phyloP scores from a whole-genome alignment of 1,139 yeast genomes.

The Kluyveromyces marxianus region DNA sequence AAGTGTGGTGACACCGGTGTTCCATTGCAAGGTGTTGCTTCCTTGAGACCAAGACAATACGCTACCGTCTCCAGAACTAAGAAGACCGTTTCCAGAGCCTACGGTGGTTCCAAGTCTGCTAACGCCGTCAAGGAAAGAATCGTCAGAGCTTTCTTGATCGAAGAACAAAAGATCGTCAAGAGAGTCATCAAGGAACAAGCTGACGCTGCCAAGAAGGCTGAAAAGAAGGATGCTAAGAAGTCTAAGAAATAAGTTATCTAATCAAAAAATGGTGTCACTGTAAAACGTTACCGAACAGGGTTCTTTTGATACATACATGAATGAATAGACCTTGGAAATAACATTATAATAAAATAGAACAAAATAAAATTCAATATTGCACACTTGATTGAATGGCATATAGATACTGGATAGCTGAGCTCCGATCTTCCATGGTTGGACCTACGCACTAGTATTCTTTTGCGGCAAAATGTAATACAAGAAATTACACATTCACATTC shows the following conservation, averaged over 20 bases:
- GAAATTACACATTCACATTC: too few species aligned
- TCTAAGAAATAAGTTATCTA: slow-evolving; percentile 11
- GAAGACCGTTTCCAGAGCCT: slow-evolving; percentile 98
- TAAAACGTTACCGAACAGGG: neutral
- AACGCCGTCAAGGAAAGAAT: slow-evolving; percentile 98
- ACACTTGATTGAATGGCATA: too few species aligned
- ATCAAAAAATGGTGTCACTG: slow-evolving; percentile 3
- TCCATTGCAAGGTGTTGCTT: slow-evolving; percentile 84
- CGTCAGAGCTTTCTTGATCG: slow-evolving; percentile 98
- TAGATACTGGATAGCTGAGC: too few species aligned
- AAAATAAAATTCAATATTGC: too few species aligned
- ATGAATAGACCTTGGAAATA: neutral
- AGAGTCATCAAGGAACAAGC: slow-evolving; percentile 94
- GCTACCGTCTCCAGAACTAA: slow-evolving; percentile 91
- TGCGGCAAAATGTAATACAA: too few species aligned
- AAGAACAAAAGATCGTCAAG: slow-evolving; percentile 99
- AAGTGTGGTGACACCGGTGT: slow-evolving; percentile 98
- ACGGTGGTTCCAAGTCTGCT: slow-evolving; percentile 99
- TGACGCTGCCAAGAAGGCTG: slow-evolving; percentile 60
- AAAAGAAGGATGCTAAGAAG: slow-evolving; percentile 23
- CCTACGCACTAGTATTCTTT: too few species aligned
- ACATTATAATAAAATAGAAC: too few species aligned
- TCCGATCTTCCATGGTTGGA: too few species aligned
- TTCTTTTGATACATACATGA: neutral
- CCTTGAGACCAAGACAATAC: slow-evolving; percentile 97